These are phyloP conservation scores for Heterobasidion parviporum DNA, from an alignment of 1,284 basidiomycete species.

Conservation along the genomic window DNA sequence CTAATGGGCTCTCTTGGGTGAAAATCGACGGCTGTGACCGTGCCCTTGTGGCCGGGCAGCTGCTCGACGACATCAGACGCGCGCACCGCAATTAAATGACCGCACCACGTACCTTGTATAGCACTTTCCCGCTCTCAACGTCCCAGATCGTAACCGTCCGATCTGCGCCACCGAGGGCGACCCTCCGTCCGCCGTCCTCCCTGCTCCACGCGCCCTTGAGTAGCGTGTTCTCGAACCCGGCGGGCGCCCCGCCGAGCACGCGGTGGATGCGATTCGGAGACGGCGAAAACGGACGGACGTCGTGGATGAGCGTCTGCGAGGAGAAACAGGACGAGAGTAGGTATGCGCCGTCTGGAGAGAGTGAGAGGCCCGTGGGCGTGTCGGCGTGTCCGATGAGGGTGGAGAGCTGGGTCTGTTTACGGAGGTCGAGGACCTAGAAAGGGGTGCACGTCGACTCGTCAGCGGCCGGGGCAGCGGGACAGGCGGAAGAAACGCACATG, in stretches of 20 bases:
- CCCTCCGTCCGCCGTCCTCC: slow-evolving; percentile 64
- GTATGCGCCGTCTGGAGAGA: slow-evolving; percentile 81
- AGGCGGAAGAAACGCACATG: slow-evolving; percentile 51
- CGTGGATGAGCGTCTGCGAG: slow-evolving; percentile 81
- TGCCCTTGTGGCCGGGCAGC: slow-evolving; percentile 92
- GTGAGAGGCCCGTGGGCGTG: slow-evolving; percentile 80
- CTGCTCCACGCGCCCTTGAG: slow-evolving; percentile 77
- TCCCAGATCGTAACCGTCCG: slow-evolving; percentile 91
- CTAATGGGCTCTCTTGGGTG: slow-evolving; percentile 90
- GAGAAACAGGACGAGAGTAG: slow-evolving; percentile 86
- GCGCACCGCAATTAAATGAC: neutral
- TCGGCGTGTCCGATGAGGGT: slow-evolving; percentile 77
- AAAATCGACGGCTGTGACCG: slow-evolving; percentile 85
- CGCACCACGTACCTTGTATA: slow-evolving; percentile 65
- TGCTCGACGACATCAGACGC: slow-evolving; percentile 17
- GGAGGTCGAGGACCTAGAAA: slow-evolving; percentile 73
- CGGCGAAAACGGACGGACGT: slow-evolving; percentile 86
- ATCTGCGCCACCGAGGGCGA: slow-evolving; percentile 75
- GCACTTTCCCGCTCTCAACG: slow-evolving; percentile 74
- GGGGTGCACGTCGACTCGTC: no score
- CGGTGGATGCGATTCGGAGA: slow-evolving; percentile 75
- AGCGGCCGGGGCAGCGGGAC: neutral
- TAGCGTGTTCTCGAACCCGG: slow-evolving; percentile 84
- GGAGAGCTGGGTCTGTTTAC: slow-evolving; percentile 74
- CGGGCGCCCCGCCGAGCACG: slow-evolving; percentile 74